phyloP scores from a whole-genome alignment of 805 yeast species.

The Candida jianshihensis region DNA sequence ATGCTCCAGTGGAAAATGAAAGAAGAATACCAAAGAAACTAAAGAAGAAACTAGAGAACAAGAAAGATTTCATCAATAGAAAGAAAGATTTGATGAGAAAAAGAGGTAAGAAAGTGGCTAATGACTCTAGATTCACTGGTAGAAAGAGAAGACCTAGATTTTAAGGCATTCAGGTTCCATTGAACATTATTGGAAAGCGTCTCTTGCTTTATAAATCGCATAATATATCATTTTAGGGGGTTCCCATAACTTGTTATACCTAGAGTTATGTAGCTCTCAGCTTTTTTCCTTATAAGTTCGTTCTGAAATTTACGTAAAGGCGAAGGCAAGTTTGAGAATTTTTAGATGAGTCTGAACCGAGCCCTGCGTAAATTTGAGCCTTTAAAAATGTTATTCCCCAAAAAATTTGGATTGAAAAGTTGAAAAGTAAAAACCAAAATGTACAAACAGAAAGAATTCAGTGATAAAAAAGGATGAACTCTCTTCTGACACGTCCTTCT shows the following conservation, averaged over 20 bases:
- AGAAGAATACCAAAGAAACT: constrained; percentile 27
- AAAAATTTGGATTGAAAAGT: background rate
- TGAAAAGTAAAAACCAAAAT: background rate
- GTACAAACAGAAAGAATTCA: no score
- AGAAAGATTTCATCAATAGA: constrained; percentile 75
- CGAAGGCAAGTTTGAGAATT: no score
- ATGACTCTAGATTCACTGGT: constrained; percentile 87
- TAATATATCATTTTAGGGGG: no score
- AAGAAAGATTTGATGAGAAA: constrained; percentile 91
- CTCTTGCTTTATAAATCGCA: no score
- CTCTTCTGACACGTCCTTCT: background rate
- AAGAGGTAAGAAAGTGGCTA: constrained; percentile 85
- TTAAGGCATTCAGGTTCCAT: constrained; percentile 24
- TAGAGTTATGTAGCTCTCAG: background rate
- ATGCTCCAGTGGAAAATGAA: constrained; percentile 43
- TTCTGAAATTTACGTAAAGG: no score
- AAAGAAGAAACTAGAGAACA: constrained; percentile 53
- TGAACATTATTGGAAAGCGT: no score
- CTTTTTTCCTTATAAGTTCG: background rate
- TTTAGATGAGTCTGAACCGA: no score
- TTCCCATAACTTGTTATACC: no score
- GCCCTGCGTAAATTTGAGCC: background rate
- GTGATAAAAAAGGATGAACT: background rate
- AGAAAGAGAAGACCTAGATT: constrained; percentile 69
- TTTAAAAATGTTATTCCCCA: background rate